phyloP scores from a whole-genome alignment of 129 eudicot genomes.

The Deinandra increscens region DNA sequence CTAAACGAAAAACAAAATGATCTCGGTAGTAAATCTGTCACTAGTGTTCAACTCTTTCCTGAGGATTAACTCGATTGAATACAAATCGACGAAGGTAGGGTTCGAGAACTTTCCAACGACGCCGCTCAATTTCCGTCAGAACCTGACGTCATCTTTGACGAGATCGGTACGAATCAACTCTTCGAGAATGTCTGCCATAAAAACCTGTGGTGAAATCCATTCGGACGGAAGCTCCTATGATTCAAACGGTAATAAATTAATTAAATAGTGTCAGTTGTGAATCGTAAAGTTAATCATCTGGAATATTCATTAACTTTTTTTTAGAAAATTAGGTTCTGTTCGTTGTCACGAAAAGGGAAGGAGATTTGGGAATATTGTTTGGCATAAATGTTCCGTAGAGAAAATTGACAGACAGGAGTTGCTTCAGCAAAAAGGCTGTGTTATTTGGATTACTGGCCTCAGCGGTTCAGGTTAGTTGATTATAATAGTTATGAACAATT shows the following conservation, averaged over 20 bases:
- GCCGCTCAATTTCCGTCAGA: conserved; percentile 21
- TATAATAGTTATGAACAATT: background rate
- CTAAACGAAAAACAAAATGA: conserved; percentile 14
- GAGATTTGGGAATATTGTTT: conserved; percentile 53
- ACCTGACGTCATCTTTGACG: conserved; percentile 12
- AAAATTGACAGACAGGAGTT: conserved; percentile 74
- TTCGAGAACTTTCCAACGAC: conserved; percentile 20
- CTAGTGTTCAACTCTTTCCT: conserved; percentile 5
- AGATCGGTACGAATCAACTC: conserved; percentile 37
- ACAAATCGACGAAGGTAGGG: conserved; percentile 29
- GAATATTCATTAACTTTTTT: conserved; percentile 22
- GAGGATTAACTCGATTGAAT: background rate
- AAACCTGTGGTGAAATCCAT: conserved; percentile 18
- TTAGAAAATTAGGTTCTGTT: conserved; percentile 30
- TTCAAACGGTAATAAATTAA: conserved; percentile 28
- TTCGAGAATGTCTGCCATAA: conserved; percentile 31
- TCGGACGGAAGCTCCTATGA: conserved; percentile 28
- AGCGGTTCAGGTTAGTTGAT: conserved; percentile 86
- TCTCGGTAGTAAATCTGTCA: conserved; percentile 9
- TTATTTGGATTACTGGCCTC: conserved; percentile 91
- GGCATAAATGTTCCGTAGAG: conserved; percentile 84
- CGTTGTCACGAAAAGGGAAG: conserved; percentile 35
- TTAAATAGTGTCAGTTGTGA: background rate
- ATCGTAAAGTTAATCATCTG: conserved; percentile 1
- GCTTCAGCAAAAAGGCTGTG: conserved; percentile 90